phyloP scores from a whole-genome alignment of 306 rosid species.

The Vigna unguiculata region DNA sequence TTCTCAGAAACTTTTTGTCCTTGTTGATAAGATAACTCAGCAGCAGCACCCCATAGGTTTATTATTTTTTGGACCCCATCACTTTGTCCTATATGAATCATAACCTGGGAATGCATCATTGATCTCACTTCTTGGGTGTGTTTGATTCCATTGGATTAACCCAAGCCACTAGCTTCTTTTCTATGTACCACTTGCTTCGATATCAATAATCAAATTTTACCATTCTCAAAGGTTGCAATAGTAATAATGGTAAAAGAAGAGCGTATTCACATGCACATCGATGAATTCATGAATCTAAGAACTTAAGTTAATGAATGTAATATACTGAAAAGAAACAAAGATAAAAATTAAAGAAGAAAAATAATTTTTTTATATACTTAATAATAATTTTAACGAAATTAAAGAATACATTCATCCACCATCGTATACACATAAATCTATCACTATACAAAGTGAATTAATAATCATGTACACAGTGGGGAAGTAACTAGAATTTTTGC shows the following conservation, averaged over 20 bases:
- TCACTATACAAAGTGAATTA: constrained; percentile 26
- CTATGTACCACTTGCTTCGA: not conserved
- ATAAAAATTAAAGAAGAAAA: too few relatives aligned
- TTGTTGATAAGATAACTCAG: not conserved
- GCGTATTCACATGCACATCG: constrained; percentile 14
- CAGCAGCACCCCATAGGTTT: not conserved
- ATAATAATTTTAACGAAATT: too few relatives aligned
- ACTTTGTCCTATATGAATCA: not conserved
- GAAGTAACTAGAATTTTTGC: constrained; percentile 48
- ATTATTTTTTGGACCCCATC: not conserved
- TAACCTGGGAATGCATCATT: constrained; percentile 13
- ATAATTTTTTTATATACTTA: too few relatives aligned
- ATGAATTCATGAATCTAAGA: too few relatives aligned
- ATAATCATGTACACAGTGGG: constrained; percentile 28
- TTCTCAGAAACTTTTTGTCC: not conserved
- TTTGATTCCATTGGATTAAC: constrained; percentile 26
- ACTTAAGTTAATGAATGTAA: too few relatives aligned
- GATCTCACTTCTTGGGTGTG: not conserved
- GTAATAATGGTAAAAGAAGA: constrained; percentile 13
- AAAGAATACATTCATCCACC: too few relatives aligned
- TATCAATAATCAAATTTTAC: not conserved
- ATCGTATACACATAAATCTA: too few relatives aligned
- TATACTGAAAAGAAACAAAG: too few relatives aligned
- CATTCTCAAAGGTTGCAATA: constrained; percentile 4
- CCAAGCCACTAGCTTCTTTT: not conserved